phyloP scores from a whole-genome alignment of 345 rosid genomes.

The Dipteronia sinensis region DNA sequence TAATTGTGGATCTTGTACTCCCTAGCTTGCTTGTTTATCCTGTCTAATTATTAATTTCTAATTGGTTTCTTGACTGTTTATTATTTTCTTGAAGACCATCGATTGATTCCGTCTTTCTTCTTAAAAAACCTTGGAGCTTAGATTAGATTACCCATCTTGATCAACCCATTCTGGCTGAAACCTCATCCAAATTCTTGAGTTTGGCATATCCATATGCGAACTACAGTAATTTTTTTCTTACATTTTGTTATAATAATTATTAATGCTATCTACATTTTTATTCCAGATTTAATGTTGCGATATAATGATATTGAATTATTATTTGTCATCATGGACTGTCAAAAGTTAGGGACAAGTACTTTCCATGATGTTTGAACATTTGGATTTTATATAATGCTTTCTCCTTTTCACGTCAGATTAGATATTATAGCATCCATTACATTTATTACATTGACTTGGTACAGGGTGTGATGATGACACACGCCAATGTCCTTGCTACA shows the following conservation, averaged over 20 bases:
- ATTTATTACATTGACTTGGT: conserved; percentile 18
- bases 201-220: neutral
- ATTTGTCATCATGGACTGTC: neutral
- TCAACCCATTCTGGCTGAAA: neutral
- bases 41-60: neutral
- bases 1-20: conserved; percentile 4
- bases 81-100: neutral
- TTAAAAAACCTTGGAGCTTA: neutral
- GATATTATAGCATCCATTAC: conserved; percentile 3
- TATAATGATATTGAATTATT: neutral
- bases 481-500: conserved; percentile 88
- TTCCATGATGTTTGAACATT: conserved; percentile 6
- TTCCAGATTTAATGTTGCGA: neutral
- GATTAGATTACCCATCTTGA: neutral
- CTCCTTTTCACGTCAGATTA: neutral
- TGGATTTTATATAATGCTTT: neutral
- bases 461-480: conserved; percentile 99
- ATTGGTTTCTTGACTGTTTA: neutral
- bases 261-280: neutral
- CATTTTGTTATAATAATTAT: neutral
- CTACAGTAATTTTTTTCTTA: neutral
- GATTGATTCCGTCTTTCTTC: neutral
- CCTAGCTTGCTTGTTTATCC: conserved; percentile 10
- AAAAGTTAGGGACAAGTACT: neutral
- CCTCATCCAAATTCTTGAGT: neutral